phyloP scores from a whole-genome alignment of 208 protist species.

The Porcisia hertigi region DNA sequence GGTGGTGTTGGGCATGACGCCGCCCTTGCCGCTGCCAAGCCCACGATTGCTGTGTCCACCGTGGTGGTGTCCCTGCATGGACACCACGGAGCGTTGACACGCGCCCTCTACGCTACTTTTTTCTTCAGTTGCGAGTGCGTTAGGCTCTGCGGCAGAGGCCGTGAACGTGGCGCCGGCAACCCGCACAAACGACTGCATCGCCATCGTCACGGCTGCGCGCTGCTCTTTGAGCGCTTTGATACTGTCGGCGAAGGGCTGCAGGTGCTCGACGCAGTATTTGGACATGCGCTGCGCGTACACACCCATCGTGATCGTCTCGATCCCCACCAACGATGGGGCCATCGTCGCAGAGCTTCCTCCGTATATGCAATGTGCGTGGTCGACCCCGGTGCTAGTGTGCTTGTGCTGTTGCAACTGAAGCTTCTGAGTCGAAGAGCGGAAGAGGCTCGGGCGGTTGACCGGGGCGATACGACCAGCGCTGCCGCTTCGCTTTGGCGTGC shows the following conservation, averaged over 20 bases:
- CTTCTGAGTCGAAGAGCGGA: slow-evolving; percentile 22
- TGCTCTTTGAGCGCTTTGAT: slow-evolving; percentile 52
- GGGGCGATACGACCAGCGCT: slow-evolving; percentile 37
- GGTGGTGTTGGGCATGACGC: slow-evolving; percentile 1
- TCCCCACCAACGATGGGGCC: background rate
- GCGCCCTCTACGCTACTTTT: background rate
- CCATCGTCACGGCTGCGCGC: slow-evolving; percentile 35
- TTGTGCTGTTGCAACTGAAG: slow-evolving; percentile 2
- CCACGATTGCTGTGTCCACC: slow-evolving; percentile 11
- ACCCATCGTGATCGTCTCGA: slow-evolving; percentile 10
- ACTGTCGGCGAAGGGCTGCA: slow-evolving; percentile 51
- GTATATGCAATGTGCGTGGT: background rate
- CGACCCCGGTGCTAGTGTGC: slow-evolving; percentile 3
- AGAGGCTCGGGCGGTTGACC: slow-evolving; percentile 32
- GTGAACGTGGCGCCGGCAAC: slow-evolving; percentile 10
- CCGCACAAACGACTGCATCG: slow-evolving; percentile 44
- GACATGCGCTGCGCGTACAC: slow-evolving; percentile 39
- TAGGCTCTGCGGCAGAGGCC: slow-evolving; percentile 3
- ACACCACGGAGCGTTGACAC: background rate
- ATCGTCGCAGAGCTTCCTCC: background rate
- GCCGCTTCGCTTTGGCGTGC: slow-evolving; percentile 35
- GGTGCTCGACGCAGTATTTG: slow-evolving; percentile 60
- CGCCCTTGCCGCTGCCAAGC: slow-evolving; percentile 11
- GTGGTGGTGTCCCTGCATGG: background rate
- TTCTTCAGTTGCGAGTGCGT: slow-evolving; percentile 3